Evolutionary conservation across 768 basidiomycete genomes (phyloP), one percentile per base, ranked within the genome.

Genomic region (Xerocomellus amylosporus): DNA sequence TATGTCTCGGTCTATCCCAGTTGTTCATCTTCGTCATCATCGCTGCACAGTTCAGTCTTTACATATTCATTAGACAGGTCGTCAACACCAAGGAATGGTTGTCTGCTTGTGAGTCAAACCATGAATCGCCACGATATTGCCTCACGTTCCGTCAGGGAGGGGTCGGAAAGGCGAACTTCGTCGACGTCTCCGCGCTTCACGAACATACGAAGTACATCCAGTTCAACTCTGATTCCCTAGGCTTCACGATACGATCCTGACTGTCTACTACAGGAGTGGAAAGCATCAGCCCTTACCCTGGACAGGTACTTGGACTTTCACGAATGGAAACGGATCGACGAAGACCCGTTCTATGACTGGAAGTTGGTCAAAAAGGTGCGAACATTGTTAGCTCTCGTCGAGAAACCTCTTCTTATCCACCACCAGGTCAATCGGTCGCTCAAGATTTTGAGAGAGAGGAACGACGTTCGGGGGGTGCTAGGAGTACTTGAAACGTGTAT

Each of bases 21-120:
- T 68, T 78, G 55, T 82, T 96, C 58, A 90, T 98, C 33, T 90
- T 92, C 61, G 49, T 85, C 6, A 82, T 97, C 71, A 97, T 98
- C 52, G 78, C 83, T 37, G 77, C 77, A 14, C 88, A 98, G 70
- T 98, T 98, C 68, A 79, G 89, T 14, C 69, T 88, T 26, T 99
- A 99, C 63, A 82, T 98, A 37, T 59, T 91, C 34, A 90, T 93
- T 44, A 79, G 96, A 15, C 96, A 99, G 68, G 64, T 96, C 17
- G 97, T 99, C 40, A 98, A 98, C 65, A 80, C 90, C 5, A 92
- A 97, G 67, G 96, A 99, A 73, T 98, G 86, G 83, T 68, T 96
- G 41, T 84, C 87, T 24, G 93, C 93, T 44, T 98, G 94, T 94
- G 66, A 60, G 76, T 68, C 39, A 12, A 8, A 22, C n/a, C 44